A percentile compares a stretch with the other conserved stretches of the same genome.
These are phyloP conservation scores for Nicotiana undulata DNA, from an alignment of 257 asterid species.

Conservation along the genomic window DNA sequence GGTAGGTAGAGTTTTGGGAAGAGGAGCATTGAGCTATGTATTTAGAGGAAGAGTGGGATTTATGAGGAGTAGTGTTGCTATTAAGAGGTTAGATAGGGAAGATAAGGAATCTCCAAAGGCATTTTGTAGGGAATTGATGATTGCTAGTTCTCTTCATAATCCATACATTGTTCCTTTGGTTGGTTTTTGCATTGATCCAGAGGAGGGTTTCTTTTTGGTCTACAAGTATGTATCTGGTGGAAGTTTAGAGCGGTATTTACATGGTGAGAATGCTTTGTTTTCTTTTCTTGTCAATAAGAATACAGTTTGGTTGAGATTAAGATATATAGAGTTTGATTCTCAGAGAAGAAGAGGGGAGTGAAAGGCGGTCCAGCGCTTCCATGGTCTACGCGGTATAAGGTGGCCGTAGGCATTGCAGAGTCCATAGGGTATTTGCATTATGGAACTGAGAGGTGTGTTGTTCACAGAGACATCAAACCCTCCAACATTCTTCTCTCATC, in stretches of 20 bases:
- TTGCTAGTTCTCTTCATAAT: conserved; percentile 72
- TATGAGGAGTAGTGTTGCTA: conserved; percentile 56
- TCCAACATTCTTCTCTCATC: conserved; percentile 91
- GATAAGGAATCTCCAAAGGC: conserved; percentile 82
- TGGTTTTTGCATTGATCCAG: conserved; percentile 85
- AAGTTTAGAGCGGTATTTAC: conserved; percentile 70
- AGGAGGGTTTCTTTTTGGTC: conserved; percentile 78
- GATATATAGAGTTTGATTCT: conserved; percentile 13
- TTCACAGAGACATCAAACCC: conserved; percentile 92
- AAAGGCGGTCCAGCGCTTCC: conserved; percentile 49
- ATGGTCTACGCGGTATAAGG: conserved; percentile 62
- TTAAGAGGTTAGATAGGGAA: conserved; percentile 71
- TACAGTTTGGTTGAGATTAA: not conserved
- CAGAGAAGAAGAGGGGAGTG: conserved; percentile 65
- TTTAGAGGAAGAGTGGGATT: conserved; percentile 78
- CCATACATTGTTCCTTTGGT: conserved; percentile 75
- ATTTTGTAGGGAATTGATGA: conserved; percentile 91
- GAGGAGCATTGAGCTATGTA: conserved; percentile 91
- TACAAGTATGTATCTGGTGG: conserved; percentile 90
- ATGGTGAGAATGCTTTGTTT: conserved; percentile 33
- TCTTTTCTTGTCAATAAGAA: not conserved
- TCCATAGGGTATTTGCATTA: conserved; percentile 66
- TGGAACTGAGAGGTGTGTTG: conserved; percentile 85
- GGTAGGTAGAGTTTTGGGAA: conserved; percentile 87
- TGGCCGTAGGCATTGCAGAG: conserved; percentile 72